Conservation (phyloP, 345 rosid species). For the Eucalyptus pauciflora region DNA sequence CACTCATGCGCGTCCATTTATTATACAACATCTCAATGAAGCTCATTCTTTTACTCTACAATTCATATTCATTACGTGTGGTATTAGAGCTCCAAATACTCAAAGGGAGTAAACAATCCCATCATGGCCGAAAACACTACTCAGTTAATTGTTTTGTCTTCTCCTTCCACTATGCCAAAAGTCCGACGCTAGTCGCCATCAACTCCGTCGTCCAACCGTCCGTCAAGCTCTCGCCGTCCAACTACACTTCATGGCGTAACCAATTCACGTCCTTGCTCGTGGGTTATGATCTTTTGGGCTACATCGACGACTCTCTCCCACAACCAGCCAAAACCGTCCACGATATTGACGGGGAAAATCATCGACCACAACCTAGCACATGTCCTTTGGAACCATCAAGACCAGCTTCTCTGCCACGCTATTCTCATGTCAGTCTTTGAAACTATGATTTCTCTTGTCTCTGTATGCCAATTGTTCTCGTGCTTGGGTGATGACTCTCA, state of each 20-base stretch:
- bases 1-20: background rate
- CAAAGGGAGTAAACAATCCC: background rate
- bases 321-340: background rate
- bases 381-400: background rate
- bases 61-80: background rate
- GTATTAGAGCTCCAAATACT: background rate
- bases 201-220: background rate
- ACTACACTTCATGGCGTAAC: background rate
- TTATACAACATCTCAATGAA: background rate
- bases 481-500: background rate
- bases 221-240: background rate
- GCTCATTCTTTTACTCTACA: background rate
- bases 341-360: background rate
- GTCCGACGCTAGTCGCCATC: background rate
- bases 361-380: background rate
- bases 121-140: background rate
- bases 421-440: background rate
- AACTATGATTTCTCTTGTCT: background rate
- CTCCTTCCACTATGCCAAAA: background rate
- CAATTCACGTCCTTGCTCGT: background rate
- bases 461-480: background rate
- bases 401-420: background rate
- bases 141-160: background rate
- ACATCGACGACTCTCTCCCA: background rate
- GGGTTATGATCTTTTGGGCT: background rate